A percentile compares a stretch with the other conserved stretches of the same genome.
Conservation (phyloP, 192 early-diverging fungal genomes). For the Rhizophagus sp. region DNA sequence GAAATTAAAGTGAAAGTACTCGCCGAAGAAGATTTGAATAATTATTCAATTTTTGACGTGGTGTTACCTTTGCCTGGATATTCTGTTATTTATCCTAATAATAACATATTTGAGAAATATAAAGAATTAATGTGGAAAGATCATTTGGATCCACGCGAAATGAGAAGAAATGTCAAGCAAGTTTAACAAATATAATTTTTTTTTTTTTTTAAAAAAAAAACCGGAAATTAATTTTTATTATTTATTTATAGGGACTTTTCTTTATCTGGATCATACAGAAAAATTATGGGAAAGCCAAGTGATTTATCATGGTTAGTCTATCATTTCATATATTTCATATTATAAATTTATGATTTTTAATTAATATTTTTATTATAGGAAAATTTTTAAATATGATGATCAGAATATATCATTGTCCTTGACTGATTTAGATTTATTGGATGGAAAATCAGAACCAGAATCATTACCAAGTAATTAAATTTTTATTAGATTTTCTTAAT, state of each 20-base stretch:
- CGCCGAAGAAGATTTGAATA: constrained; percentile 63
- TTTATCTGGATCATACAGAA: constrained; percentile 67
- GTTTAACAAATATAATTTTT: neutral
- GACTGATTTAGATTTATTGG: constrained; percentile 66
- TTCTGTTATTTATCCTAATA: constrained; percentile 74
- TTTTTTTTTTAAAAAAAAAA: neutral
- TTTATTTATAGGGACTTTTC: constrained; percentile 52
- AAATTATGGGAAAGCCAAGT: constrained; percentile 58
- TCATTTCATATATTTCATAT: neutral
- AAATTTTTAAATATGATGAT: constrained; percentile 69
- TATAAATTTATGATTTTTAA: neutral
- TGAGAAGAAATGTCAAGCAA: constrained; percentile 62
- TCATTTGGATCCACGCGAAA: constrained; percentile 64
- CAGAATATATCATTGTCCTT: constrained; percentile 52
- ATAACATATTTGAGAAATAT: constrained; percentile 70
- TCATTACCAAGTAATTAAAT: constrained; percentile 30
- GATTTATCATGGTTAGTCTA: constrained; percentile 51
- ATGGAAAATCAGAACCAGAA: constrained; percentile 46
- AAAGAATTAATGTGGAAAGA: constrained; percentile 70
- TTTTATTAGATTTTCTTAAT: neutral
- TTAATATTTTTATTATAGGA: constrained; percentile 31
- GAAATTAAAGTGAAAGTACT: constrained; percentile 50
- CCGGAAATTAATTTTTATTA: neutral
- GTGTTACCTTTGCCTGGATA: constrained; percentile 91
- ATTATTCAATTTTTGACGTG: constrained; percentile 85